phyloP scores from a whole-genome alignment of 2,329 filamentous ascomycete genomes.

The Aureobasidium sp. region DNA sequence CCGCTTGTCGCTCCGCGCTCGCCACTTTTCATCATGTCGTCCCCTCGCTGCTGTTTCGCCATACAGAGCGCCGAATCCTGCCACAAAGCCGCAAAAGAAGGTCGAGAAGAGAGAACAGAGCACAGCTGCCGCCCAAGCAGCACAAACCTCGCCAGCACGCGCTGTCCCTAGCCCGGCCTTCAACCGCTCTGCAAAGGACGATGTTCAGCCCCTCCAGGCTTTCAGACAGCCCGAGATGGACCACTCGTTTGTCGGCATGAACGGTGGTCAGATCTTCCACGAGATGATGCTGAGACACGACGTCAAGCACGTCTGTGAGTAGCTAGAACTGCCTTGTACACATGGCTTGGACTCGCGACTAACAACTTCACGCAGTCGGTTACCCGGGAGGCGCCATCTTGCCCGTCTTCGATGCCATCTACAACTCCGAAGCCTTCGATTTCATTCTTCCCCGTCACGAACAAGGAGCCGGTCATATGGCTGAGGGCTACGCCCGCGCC shows the following conservation, averaged over 20 bases:
- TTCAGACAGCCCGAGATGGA: constrained; percentile 42
- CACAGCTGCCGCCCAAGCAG: constrained; percentile 31
- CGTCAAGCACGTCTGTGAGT: constrained; percentile 91
- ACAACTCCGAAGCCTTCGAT: constrained; percentile 94
- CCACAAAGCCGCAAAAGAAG: constrained; percentile 8
- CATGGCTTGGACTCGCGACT: not conserved
- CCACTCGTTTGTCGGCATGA: constrained; percentile 78
- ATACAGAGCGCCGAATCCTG: constrained; percentile 22
- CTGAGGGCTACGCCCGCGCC: constrained; percentile 89
- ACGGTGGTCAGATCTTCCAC: constrained; percentile 93
- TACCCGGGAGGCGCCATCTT: constrained; percentile 96
- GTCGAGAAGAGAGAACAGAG: constrained; percentile 34
- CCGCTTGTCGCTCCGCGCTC: constrained; percentile 30
- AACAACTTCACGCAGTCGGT: constrained; percentile 30
- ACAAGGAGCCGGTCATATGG: constrained; percentile 98
- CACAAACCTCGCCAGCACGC: constrained; percentile 22
- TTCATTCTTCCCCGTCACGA: constrained; percentile 94
- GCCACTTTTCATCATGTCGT: constrained; percentile 35
- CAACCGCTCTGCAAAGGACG: constrained; percentile 33
- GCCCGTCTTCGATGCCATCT: constrained; percentile 96
- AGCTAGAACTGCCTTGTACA: not conserved
- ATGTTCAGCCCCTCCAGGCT: constrained; percentile 38
- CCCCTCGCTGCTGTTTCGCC: constrained; percentile 35
- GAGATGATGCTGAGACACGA: constrained; percentile 95
- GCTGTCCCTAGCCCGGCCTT: constrained; percentile 39